Evolutionary conservation across 78 protist species (phyloP), one percentile per base, ranked within the genome.

Genomic region (Dictyostelium capitatum): DNA sequence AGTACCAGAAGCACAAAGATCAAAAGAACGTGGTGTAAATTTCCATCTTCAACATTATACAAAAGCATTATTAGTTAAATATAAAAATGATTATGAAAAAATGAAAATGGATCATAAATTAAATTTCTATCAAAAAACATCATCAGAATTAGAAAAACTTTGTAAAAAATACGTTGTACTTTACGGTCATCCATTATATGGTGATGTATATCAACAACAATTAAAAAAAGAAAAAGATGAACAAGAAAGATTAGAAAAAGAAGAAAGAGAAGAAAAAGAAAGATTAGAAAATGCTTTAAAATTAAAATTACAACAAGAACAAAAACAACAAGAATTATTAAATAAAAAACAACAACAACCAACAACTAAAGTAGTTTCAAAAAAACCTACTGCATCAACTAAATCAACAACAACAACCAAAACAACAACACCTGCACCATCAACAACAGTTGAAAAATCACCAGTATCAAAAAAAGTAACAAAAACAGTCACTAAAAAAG

Each of bases 91-190:
- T 51, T 87, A 87, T 77, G 79, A 87, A 54, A 74, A 77, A 77
- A 87, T 87, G 93, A 70, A 87, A 77, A 87, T 87, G 93, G 93
- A 87, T 77, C 46, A 37, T 48, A 65, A 47, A 65, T 59, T 87
- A 46, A 87, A 87, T 51, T 64, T 23, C 41, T 57, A n/a, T 50
- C 93, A 87, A 64, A 59, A 43, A n/a, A 87, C 93, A 20, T 83
- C 83, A 2, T 41, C 25, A 32, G 82, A 87, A 64, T 46, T 87
- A 32, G 93, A 87, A 43, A 87, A 87, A 75, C 54, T 70, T 17
- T 56, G 80, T 46, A 78, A 56, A 54, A 87, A 62, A 87, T 87
- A 75, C 50, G 77, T 78, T 62, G 84, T 74, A 23, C 65, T 74
- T 51, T 87, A 87, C 65, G 93, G 93, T 19, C 92, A 84, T 59